These are phyloP conservation scores for Cenchrus purpureus DNA, from an alignment of 176 grass and related monocot species.

Conservation along the genomic window DNA sequence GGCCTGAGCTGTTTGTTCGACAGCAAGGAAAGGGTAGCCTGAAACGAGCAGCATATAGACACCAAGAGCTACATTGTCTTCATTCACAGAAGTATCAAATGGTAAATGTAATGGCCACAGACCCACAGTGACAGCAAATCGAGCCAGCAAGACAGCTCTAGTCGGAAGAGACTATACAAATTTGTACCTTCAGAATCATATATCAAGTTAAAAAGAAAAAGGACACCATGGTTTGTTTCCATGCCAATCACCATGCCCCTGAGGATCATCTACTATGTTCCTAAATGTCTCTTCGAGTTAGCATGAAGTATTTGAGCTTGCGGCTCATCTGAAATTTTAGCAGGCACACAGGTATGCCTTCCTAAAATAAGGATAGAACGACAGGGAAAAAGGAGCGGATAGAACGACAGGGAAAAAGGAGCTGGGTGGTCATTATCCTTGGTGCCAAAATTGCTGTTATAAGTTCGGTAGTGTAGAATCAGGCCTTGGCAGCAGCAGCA, in stretches of 20 bases:
- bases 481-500: slow-evolving; percentile 4
- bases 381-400: not conserved
- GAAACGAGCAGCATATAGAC: not conserved
- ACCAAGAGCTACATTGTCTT: not conserved
- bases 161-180: not conserved
- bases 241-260: not conserved
- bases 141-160: not conserved
- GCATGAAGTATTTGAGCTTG: not conserved
- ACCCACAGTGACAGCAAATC: not conserved
- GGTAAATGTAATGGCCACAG: too few species aligned
- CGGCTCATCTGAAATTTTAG: not conserved
- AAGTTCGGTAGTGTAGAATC: not conserved
- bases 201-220: not conserved
- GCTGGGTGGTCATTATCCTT: slow-evolving; percentile 15
- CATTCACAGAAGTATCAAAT: not conserved
- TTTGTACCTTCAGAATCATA: not conserved
- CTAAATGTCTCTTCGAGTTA: slow-evolving; percentile 24
- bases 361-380: not conserved
- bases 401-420: not conserved
- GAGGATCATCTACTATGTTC: not conserved
- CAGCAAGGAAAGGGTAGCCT: not conserved
- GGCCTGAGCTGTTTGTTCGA: too few species aligned
- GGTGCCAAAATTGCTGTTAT: not conserved
- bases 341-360: not conserved
- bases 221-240: not conserved